Evolutionary conservation across 129 eudicot genomes (phyloP).

Genomic region (Flaveria trinervia): DNA sequence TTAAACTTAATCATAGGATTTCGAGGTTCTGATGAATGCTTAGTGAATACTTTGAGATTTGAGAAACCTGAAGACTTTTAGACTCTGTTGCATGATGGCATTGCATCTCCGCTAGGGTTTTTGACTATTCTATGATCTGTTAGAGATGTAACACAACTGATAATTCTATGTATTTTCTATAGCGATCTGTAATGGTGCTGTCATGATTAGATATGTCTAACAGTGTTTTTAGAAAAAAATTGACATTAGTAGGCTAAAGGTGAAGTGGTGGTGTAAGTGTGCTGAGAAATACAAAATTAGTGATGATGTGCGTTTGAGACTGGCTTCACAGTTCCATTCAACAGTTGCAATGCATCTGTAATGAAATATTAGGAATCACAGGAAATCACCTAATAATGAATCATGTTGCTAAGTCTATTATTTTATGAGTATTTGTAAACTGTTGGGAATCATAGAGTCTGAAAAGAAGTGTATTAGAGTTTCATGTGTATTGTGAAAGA

Average conservation of each 20-base stretch:
- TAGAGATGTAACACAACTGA: conserved; percentile 9
- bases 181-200: conserved; percentile 22
- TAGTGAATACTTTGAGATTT: conserved; percentile 20
- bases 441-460: not conserved
- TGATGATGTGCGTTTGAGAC: conserved; percentile 3
- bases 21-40: conserved; percentile 4
- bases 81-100: conserved; percentile 16
- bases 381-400: not conserved
- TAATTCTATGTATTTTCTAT: not conserved
- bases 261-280: conserved; percentile 17
- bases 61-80: not conserved
- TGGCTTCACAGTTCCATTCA: not conserved
- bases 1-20: not conserved
- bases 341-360: not conserved
- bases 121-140: not conserved
- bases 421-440: not conserved
- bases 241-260: not conserved
- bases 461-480: conserved; percentile 4
- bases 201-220: not conserved
- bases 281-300: not conserved
- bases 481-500: conserved; percentile 14
- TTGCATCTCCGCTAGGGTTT: conserved; percentile 24
- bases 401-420: not conserved
- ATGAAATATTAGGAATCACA: conserved; percentile 5
- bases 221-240: not conserved